Conservation (phyloP, 441 rosid genomes). For the Adansonia gregorii region DNA sequence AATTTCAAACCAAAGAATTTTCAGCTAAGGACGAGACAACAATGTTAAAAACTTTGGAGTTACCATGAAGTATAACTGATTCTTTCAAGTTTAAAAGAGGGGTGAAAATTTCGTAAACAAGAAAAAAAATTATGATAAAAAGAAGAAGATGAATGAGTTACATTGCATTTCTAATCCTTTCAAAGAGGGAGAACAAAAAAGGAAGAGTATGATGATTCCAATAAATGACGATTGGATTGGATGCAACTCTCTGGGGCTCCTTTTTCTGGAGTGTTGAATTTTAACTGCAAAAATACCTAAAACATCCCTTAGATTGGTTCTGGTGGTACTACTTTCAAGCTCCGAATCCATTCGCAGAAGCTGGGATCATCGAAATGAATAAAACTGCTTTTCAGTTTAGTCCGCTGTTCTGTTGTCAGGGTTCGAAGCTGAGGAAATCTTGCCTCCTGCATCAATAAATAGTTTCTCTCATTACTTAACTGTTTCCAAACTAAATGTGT, state of each 20-base stretch:
- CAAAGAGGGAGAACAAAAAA: neutral
- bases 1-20: neutral
- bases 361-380: slow-evolving; percentile 89
- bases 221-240: slow-evolving; percentile 6
- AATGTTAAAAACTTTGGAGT: slow-evolving; percentile 7
- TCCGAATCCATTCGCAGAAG: slow-evolving; percentile 89
- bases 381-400: slow-evolving; percentile 80
- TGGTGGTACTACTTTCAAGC: slow-evolving; percentile 82
- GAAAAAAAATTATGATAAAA: neutral
- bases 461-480: neutral
- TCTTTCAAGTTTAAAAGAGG: neutral
- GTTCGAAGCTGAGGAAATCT: slow-evolving; percentile 83
- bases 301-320: slow-evolving; percentile 59
- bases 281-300: slow-evolving; percentile 17
- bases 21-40: slow-evolving; percentile 22
- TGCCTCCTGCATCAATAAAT: slow-evolving; percentile 65
- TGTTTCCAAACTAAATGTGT: neutral
- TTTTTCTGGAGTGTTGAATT: slow-evolving; percentile 18
- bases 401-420: slow-evolving; percentile 66
- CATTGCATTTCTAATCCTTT: slow-evolving; percentile 19
- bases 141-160: slow-evolving; percentile 17
- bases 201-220: slow-evolving; percentile 5
- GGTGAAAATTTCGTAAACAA: neutral
- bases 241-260: slow-evolving; percentile 26
- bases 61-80: slow-evolving; percentile 14